These are phyloP conservation scores for Pterocarpus macrocarpus DNA, from an alignment of 306 rosid genomes.

Conservation along the genomic window DNA sequence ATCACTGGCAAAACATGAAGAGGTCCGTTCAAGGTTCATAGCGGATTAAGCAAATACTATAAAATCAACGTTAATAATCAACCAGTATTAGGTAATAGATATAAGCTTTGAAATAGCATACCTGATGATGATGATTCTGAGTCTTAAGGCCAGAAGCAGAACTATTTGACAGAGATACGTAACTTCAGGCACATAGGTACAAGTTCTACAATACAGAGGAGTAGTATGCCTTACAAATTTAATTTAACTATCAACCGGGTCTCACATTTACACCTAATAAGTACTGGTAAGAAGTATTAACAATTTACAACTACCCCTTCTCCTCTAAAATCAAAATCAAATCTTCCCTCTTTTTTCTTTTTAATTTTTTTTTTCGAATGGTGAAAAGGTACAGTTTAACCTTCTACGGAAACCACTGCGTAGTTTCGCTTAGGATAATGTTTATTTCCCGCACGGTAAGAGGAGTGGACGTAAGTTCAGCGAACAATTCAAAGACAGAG, in stretches of 20 bases:
- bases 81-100: background rate
- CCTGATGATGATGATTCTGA: slow-evolving; percentile 38
- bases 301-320: too few relatives aligned
- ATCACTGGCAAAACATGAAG: slow-evolving; percentile 34
- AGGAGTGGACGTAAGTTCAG: slow-evolving; percentile 11
- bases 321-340: background rate
- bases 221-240: slow-evolving; percentile 11
- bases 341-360: background rate
- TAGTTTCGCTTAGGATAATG: slow-evolving; percentile 45
- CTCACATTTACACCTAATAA: background rate
- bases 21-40: background rate
- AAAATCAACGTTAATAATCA: background rate
- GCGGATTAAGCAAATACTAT: background rate
- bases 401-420: slow-evolving; percentile 38
- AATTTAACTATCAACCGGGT: slow-evolving; percentile 24
- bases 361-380: background rate
- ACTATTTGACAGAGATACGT: slow-evolving; percentile 27
- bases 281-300: too few relatives aligned
- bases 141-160: slow-evolving; percentile 2
- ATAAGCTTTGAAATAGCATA: slow-evolving; percentile 25
- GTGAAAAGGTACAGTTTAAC: slow-evolving; percentile 17
- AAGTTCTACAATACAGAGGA: background rate
- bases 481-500: background rate
- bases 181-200: background rate
- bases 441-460: background rate